A percentile compares a stretch with the other conserved stretches of the same genome.
Evolutionary conservation across 805 yeast genomes (phyloP).

Genomic region (Cyberlindnera americana): DNA sequence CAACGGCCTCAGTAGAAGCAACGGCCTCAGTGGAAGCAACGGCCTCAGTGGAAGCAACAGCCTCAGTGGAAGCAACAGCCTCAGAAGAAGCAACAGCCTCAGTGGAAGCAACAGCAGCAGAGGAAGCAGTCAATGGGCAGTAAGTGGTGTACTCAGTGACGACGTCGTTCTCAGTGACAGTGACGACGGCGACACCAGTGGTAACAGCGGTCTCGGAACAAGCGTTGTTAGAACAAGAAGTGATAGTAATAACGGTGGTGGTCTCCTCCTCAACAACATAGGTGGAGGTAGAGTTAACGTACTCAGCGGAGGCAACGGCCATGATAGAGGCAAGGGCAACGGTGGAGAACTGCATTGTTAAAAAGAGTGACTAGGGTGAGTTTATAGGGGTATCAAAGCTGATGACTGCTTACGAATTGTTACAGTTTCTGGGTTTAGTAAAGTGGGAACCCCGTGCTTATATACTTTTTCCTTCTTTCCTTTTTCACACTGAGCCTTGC

Average conservation of each 20-base stretch:
- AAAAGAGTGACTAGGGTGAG: conserved; percentile 16
- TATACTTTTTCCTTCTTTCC: neutral
- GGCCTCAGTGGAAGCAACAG: neutral
- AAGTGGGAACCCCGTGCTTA: neutral
- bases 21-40: conserved; percentile 10
- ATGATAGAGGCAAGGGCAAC: conserved; percentile 5
- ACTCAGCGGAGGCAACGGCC: conserved; percentile 9
- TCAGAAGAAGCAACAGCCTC: neutral
- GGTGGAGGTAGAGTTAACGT: conserved; percentile 9
- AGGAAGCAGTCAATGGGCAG: conserved; percentile 18
- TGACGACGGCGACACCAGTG: conserved; percentile 11
- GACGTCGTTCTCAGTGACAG: conserved; percentile 5
- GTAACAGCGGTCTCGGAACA: conserved; percentile 8
- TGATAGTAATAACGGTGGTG: conserved; percentile 15
- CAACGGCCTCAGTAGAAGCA: neutral
- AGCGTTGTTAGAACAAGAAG: conserved; percentile 10
- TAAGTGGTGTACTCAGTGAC: conserved; percentile 13
- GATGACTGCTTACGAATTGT: no score
- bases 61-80: conserved; percentile 1
- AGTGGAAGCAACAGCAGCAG: conserved; percentile 1
- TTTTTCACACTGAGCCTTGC: no score
- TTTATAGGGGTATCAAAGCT: neutral
- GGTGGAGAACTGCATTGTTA: conserved; percentile 13
- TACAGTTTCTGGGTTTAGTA: neutral
- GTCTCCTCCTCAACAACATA: conserved; percentile 7